These are phyloP conservation scores for Echria macrotheca DNA, from an alignment of 495 filamentous ascomycete species.

Conservation along the genomic window DNA sequence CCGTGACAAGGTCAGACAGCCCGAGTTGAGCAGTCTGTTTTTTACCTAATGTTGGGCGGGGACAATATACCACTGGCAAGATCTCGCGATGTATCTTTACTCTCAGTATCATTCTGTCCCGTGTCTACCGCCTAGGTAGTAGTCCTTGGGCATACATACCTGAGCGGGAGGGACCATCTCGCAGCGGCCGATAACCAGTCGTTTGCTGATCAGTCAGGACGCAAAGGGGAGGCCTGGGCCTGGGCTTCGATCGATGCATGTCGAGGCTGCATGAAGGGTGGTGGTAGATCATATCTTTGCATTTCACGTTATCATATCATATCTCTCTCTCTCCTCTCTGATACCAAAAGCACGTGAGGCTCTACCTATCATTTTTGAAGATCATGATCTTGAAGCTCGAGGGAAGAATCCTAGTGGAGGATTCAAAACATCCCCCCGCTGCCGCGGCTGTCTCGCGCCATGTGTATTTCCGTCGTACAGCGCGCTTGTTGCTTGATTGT, in stretches of 20 bases:
- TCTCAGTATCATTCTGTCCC: too few species aligned
- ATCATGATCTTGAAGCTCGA: background rate
- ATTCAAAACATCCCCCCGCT: background rate
- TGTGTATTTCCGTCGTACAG: too few species aligned
- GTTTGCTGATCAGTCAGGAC: background rate
- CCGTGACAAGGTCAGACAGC: background rate
- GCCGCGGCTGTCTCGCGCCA: too few species aligned
- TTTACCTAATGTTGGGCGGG: too few species aligned
- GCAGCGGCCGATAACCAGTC: background rate
- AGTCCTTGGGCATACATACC: conserved; percentile 3
- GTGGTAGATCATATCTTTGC: too few species aligned
- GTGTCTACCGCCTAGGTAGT: too few species aligned
- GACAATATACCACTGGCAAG: too few species aligned
- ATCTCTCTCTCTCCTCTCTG: background rate
- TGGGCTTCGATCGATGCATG: background rate
- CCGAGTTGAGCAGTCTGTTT: too few species aligned
- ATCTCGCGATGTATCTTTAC: background rate
- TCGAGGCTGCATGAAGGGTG: background rate
- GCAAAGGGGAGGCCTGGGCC: background rate
- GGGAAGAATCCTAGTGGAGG: background rate
- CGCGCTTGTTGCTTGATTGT: too few species aligned
- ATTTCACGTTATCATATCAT: conserved; percentile 1
- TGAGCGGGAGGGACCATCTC: background rate
- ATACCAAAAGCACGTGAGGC: background rate
- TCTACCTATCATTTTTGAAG: too few species aligned